Percentiles rank a stretch among this genome's conserved stretches.
These are phyloP conservation scores for Pittosporum tobira DNA, from an alignment of 129 eudicot genomes.

Conservation along the genomic window DNA sequence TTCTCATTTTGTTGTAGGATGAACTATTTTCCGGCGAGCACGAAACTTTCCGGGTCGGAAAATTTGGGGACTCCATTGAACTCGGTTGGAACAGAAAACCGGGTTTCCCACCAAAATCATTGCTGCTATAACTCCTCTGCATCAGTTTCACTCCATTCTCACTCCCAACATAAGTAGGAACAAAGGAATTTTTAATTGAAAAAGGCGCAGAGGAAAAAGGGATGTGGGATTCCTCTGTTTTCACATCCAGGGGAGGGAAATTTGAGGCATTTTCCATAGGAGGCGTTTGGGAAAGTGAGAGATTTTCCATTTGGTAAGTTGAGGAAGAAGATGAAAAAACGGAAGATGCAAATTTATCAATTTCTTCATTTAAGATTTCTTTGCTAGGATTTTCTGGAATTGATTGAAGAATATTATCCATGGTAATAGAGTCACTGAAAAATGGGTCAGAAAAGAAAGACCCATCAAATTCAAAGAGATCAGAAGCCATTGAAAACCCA, in stretches of 20 bases:
- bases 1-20: conserved; percentile 54
- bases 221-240: conserved; percentile 51
- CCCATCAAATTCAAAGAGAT: conserved; percentile 49
- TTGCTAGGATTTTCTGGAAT: conserved; percentile 12
- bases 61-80: conserved; percentile 39
- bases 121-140: conserved; percentile 80
- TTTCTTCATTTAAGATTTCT: conserved; percentile 34
- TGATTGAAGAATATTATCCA: conserved; percentile 41
- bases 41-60: conserved; percentile 19
- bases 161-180: conserved; percentile 23
- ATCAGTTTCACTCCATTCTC: conserved; percentile 46
- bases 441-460: conserved; percentile 52
- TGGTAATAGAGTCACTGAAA: conserved; percentile 29
- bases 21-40: conserved; percentile 35
- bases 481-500: conserved; percentile 51
- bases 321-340: conserved; percentile 56
- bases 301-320: conserved; percentile 47
- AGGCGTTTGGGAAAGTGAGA: conserved; percentile 40
- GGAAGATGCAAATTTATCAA: conserved; percentile 41
- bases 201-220: conserved; percentile 27
- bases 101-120: conserved; percentile 38
- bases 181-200: conserved; percentile 14
- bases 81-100: conserved; percentile 38
- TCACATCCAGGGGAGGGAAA: conserved; percentile 21
- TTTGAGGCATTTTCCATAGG: conserved; percentile 30